Base-by-base conservation (phyloP, 164 flowering plant genomes). In the Tinospora cordifolia region DNA sequence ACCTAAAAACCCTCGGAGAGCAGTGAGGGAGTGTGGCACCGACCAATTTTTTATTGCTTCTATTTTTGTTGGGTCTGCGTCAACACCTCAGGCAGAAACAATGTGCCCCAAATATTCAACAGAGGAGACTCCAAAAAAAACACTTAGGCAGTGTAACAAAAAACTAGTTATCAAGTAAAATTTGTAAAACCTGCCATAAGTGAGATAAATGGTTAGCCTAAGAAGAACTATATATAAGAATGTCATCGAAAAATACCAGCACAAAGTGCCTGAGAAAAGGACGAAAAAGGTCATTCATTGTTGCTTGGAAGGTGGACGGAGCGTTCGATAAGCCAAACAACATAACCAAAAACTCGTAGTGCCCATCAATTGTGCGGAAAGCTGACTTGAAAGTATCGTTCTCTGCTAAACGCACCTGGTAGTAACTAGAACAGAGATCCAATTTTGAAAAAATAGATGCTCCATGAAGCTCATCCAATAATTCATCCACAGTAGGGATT, bases 241-340 rank as follows among this genome's bases (percentile, higher is more conserved):
- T 70, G 19, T 60, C 57, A 62, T 70, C n/a, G n/a, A n/a, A n/a
- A n/a, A n/a, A n/a, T n/a, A n/a, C n/a, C n/a, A n/a, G n/a, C n/a
- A n/a, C n/a, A 17, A 70, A 62, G 8, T 62, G 10, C 0, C 54
- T 21, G 22, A 38, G 34, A 3, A 39, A 62, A 0, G 58, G 66
- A 21, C 13, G 17, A 34, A 70, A 70, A 6, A 70, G 15, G 7
- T 39, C 36, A 62, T 70, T 70, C 58, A 62, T 70, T 3, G 40
- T 22, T 6, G 46, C 34, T 27, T 64, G 21, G 40, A 64, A 72
- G 10, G 63, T 72, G 2, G 49, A 19, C 14, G 69, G 64, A 0
- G 69, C 69, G 40, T 72, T 65, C n/a, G n/a, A n/a, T n/a, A n/a
- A n/a, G n/a, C n/a, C n/a, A n/a, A n/a, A n/a, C n/a, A n/a, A n/a